Conservation (phyloP, 106 monocot genomes). For the Acanthochlamys bracteata region DNA sequence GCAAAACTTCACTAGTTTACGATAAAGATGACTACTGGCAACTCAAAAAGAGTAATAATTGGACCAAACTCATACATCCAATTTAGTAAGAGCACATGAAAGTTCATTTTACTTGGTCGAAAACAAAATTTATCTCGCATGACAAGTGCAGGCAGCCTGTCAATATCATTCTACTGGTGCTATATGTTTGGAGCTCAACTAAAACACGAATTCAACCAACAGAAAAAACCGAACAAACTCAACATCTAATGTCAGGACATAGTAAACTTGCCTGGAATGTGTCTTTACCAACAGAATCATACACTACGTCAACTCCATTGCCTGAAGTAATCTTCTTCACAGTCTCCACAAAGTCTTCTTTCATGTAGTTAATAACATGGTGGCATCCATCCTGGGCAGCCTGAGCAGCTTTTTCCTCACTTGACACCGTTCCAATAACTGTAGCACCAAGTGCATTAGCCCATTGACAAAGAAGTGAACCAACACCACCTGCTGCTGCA, state of each 20-base stretch:
- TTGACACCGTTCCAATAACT: constrained; percentile 89
- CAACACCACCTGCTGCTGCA: constrained; percentile 95
- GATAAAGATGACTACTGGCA: no score
- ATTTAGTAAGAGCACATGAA: no score
- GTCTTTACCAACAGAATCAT: constrained; percentile 96
- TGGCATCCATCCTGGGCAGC: constrained; percentile 87
- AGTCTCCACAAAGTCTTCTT: constrained; percentile 68
- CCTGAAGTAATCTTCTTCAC: constrained; percentile 70
- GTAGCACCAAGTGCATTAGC: constrained; percentile 91
- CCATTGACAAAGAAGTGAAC: constrained; percentile 94
- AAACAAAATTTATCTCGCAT: no score
- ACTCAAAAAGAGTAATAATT: no score
- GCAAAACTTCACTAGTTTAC: no score
- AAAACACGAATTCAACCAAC: not conserved
- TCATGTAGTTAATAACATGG: constrained; percentile 67
- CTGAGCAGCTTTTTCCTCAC: constrained; percentile 75
- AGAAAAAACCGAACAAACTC: not conserved
- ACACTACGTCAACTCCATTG: constrained; percentile 87
- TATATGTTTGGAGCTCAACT: no score
- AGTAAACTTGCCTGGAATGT: constrained; percentile 72
- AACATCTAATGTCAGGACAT: no score
- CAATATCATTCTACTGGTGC: no score
- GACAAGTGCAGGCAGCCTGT: no score
- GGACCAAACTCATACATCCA: no score
- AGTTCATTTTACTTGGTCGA: no score